A percentile compares a stretch with the other conserved stretches of the same genome.
These are phyloP conservation scores for Torrubiella hemipterigena DNA, from an alignment of 2,329 filamentous ascomycete species.

Conservation along the genomic window DNA sequence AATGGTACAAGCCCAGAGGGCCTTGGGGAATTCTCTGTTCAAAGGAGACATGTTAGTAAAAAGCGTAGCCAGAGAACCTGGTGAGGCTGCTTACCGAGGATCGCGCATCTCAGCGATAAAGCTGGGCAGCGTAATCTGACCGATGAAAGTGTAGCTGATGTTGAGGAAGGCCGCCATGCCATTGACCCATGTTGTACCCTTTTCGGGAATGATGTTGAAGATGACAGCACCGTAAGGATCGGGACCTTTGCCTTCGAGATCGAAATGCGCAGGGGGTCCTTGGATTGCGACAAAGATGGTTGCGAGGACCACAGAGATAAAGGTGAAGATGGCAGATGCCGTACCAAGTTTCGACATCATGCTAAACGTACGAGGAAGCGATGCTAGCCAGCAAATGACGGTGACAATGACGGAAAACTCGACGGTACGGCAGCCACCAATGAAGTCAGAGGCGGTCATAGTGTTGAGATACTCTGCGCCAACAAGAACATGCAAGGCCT, in stretches of 20 bases:
- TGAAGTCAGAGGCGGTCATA: slow-evolving; percentile 57
- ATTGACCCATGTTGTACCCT: slow-evolving; percentile 65
- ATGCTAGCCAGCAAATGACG: slow-evolving; percentile 64
- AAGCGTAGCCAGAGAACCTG: slow-evolving; percentile 4
- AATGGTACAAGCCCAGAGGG: slow-evolving; percentile 81
- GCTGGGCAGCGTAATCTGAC: slow-evolving; percentile 84
- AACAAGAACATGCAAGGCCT: slow-evolving; percentile 69
- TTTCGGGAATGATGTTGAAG: slow-evolving; percentile 55
- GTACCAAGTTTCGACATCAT: slow-evolving; percentile 71
- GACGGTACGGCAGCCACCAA: slow-evolving; percentile 60
- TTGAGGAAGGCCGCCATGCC: slow-evolving; percentile 87
- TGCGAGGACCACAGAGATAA: slow-evolving; percentile 75
- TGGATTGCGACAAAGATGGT: slow-evolving; percentile 73
- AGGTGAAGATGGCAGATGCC: slow-evolving; percentile 74
- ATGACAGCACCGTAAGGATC: slow-evolving; percentile 42
- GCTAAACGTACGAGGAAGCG: slow-evolving; percentile 74
- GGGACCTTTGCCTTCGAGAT: slow-evolving; percentile 23
- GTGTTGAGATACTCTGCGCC: slow-evolving; percentile 85
- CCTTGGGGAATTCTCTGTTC: slow-evolving; percentile 74
- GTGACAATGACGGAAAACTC: slow-evolving; percentile 65
- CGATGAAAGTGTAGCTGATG: slow-evolving; percentile 93
- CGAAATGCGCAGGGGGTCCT: slow-evolving; percentile 58
- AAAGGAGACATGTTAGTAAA: slow-evolving; percentile 35
- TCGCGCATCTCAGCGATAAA: slow-evolving; percentile 92
- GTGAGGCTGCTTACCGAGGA: slow-evolving; percentile 25